Base-by-base conservation (phyloP, 2,329 filamentous ascomycete species). In the Ciborinia camelliae region DNA sequence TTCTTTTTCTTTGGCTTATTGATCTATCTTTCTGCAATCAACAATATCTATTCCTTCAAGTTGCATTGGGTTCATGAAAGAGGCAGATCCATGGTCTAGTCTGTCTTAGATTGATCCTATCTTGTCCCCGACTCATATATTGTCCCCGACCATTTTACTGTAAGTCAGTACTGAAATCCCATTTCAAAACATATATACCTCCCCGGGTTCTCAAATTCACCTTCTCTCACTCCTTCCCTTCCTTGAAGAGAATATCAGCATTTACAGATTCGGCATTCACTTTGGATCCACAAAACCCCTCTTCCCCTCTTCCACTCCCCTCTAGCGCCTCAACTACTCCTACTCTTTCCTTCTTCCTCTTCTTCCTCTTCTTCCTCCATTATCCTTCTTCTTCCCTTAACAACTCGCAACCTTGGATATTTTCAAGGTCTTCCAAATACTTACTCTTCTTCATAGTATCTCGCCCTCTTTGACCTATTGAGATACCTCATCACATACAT, bases 191-290 rank as follows among this genome's bases (percentile, higher is more conserved):
- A 51, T 30, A 12, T 32, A 32, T 18, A 51, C 9, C 30, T 35
- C 10, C 14, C 2, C 2, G 50, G 20, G 2, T 35, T 35, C 14
- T 32, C 10, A n/a, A 15, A 52, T 52, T 52, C 50, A 52, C 50
- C 20, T 35, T 35, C 30, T 12, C 9, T 12, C 28, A 2, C 48
- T 9, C 12, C 28, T 32, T 15, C 28, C 18, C 15, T 57, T 55
- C 39, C 26, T 59, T 26, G 10, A 12, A n/a, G 23, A 4, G 15
- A 37, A 26, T 18, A 1, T 28, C 1, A 5, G 28, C n/a, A 39
- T 61, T 12, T n/a, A 35, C 23, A n/a, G 23, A n/a, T 58, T 58
- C 23, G 18, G 15, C 18, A 58, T 58, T 58, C 54, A 58, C 39
- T 58, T 18, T 32, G 4, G 10, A 30, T 45, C 23, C 39, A 45